These are phyloP conservation scores for Penicillium sp. DNA, from an alignment of 2,329 filamentous ascomycete species.

Conservation along the genomic window DNA sequence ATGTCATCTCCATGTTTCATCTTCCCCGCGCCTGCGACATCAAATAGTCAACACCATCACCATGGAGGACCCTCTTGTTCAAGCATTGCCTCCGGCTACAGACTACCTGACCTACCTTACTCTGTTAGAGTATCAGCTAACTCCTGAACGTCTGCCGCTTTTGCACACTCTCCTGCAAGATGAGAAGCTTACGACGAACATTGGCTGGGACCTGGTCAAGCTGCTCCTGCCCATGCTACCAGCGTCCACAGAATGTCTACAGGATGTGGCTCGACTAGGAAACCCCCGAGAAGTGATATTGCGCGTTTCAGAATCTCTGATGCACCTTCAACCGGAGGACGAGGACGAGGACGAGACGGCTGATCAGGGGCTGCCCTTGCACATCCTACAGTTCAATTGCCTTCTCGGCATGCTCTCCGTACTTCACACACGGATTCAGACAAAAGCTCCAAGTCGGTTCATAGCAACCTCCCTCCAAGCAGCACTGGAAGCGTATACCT, in stretches of 20 bases:
- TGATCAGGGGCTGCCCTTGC: conserved; percentile 22
- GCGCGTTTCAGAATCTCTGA: conserved; percentile 60
- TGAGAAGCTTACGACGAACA: conserved; percentile 59
- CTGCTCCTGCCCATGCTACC: conserved; percentile 60
- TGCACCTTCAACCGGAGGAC: conserved; percentile 52
- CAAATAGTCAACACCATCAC: conserved; percentile 17
- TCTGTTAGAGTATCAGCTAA: conserved; percentile 63
- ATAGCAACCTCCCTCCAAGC: conserved; percentile 63
- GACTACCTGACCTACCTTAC: conserved; percentile 67
- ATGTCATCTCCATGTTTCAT: conserved; percentile 12
- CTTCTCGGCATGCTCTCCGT: conserved; percentile 51
- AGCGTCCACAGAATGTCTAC: conserved; percentile 56
- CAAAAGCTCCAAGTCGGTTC: conserved; percentile 63
- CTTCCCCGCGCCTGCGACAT: conserved; percentile 3
- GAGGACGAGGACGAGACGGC: conserved; percentile 35
- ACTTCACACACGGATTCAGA: conserved; percentile 60
- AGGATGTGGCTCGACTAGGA: conserved; percentile 60
- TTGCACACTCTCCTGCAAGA: conserved; percentile 61
- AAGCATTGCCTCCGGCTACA: conserved; percentile 59
- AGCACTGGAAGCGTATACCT: conserved; percentile 58
- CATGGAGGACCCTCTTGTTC: conserved; percentile 51
- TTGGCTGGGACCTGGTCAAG: conserved; percentile 65
- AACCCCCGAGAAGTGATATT: conserved; percentile 65
- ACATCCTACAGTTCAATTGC: conserved; percentile 24
- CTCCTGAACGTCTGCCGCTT: conserved; percentile 54